Conservation (phyloP, 129 eudicot species). For the Centrapalus pauciflorus region DNA sequence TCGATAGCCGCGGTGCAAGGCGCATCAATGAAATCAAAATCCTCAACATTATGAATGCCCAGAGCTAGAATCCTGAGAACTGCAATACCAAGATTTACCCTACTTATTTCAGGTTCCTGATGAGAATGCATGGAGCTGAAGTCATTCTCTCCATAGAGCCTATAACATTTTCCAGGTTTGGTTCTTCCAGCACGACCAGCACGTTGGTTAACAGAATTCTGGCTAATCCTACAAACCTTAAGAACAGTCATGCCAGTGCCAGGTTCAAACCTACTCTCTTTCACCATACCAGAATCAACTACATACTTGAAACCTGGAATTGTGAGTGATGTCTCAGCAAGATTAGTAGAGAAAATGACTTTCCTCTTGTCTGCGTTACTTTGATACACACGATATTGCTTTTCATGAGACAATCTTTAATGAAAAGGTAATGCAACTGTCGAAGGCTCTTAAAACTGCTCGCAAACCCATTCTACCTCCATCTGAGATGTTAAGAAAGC, state of each 20-base stretch:
- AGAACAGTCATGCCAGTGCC: slow-evolving; percentile 82
- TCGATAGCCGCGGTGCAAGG: slow-evolving; percentile 65
- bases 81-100: slow-evolving; percentile 90
- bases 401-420: slow-evolving; percentile 73
- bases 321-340: slow-evolving; percentile 95
- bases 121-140: slow-evolving; percentile 55
- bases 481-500: slow-evolving; percentile 84
- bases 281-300: slow-evolving; percentile 86
- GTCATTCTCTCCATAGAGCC: slow-evolving; percentile 61
- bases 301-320: slow-evolving; percentile 92
- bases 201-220: slow-evolving; percentile 88
- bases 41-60: slow-evolving; percentile 48
- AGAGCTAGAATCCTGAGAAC: slow-evolving; percentile 73
- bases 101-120: slow-evolving; percentile 88
- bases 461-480: slow-evolving; percentile 98
- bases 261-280: slow-evolving; percentile 78
- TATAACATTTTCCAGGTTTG: slow-evolving; percentile 77
- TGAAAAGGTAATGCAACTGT: slow-evolving; percentile 72
- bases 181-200: slow-evolving; percentile 99
- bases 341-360: slow-evolving; percentile 80
- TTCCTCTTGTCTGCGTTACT: slow-evolving; percentile 61
- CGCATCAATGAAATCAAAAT: slow-evolving; percentile 82
- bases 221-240: slow-evolving; percentile 64
- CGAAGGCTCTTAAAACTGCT: slow-evolving; percentile 39
- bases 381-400: slow-evolving; percentile 55